Evolutionary conservation across 1,284 basidiomycete genomes (phyloP).

Genomic region (Retiboletus flavoniger): DNA sequence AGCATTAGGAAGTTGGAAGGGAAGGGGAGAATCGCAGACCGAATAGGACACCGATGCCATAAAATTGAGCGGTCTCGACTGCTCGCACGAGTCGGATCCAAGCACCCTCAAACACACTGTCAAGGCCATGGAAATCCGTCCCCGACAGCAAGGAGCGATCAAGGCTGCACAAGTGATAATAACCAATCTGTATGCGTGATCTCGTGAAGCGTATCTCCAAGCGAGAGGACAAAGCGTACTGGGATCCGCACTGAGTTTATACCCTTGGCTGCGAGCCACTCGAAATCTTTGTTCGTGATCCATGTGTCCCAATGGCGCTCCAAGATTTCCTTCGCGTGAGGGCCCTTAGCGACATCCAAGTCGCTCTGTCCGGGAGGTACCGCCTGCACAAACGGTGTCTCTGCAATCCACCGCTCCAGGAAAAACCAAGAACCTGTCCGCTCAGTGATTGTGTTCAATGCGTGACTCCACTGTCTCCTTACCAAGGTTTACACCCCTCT

Average conservation of each 20-base stretch:
- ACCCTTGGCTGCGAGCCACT: conserved; percentile 71
- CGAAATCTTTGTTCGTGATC: conserved; percentile 70
- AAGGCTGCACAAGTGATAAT: conserved; percentile 68
- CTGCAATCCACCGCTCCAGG: conserved; percentile 72
- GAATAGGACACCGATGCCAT: conserved; percentile 78
- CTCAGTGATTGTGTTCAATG: conserved; percentile 10
- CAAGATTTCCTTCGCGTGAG: conserved; percentile 58
- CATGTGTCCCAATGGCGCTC: conserved; percentile 83
- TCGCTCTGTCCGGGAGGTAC: conserved; percentile 64
- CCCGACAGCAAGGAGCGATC: conserved; percentile 63
- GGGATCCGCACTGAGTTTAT: conserved; percentile 85
- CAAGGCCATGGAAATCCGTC: conserved; percentile 69
- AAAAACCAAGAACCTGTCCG: conserved; percentile 71
- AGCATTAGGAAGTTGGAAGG: conserved; percentile 5
- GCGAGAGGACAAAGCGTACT: conserved; percentile 42
- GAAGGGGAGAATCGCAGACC: conserved; percentile 42
- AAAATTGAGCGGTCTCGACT: conserved; percentile 58
- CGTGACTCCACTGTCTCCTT: conserved; percentile 25
- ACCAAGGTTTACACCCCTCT: conserved; percentile 84
- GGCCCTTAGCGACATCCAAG: conserved; percentile 69
- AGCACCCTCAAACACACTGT: conserved; percentile 65
- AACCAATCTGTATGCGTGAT: conserved; percentile 60
- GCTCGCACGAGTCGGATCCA: conserved; percentile 71
- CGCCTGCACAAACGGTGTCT: conserved; percentile 55
- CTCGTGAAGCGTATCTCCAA: background rate